phyloP scores from a whole-genome alignment of 352 stramenopile genomes.

The Globisporangium nodosum region DNA sequence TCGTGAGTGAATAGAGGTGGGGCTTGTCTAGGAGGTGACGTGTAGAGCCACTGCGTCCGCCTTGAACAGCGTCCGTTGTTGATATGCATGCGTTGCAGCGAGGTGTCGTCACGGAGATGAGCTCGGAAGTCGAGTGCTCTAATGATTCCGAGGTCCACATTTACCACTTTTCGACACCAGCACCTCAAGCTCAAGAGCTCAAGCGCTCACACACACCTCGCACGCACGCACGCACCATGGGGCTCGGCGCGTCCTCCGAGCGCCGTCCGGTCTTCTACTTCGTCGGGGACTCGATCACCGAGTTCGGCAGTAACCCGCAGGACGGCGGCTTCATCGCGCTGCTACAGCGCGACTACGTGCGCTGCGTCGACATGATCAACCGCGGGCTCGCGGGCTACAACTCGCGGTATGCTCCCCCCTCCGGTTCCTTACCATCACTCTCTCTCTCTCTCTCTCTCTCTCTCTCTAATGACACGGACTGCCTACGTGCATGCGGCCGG shows the following conservation, averaged over 20 bases:
- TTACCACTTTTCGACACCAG: neutral
- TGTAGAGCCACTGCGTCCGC: too few species aligned
- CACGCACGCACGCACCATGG: conserved; percentile 1
- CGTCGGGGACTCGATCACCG: conserved; percentile 64
- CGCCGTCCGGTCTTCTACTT: conserved; percentile 34
- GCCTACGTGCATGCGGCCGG: neutral
- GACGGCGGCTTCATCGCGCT: conserved; percentile 38
- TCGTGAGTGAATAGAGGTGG: conserved; percentile 15
- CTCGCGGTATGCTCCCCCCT: conserved; percentile 17
- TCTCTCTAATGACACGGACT: too few species aligned
- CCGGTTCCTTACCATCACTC: neutral
- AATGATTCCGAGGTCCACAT: too few species aligned
- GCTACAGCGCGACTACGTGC: conserved; percentile 42
- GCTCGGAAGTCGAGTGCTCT: too few species aligned
- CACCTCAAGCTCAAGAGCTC: too few species aligned
- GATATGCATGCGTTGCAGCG: too few species aligned
- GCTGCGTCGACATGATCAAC: conserved; percentile 49
- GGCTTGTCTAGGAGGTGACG: too few species aligned
- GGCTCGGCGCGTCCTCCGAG: conserved; percentile 3
- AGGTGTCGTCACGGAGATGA: too few species aligned
- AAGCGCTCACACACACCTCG: neutral
- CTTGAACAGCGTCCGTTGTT: too few species aligned
- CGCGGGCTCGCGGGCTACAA: conserved; percentile 57
- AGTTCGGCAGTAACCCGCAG: conserved; percentile 31
- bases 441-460: neutral